These are phyloP conservation scores for Sporobolomyces phaffii DNA, from an alignment of 768 basidiomycete genomes.

Conservation along the genomic window DNA sequence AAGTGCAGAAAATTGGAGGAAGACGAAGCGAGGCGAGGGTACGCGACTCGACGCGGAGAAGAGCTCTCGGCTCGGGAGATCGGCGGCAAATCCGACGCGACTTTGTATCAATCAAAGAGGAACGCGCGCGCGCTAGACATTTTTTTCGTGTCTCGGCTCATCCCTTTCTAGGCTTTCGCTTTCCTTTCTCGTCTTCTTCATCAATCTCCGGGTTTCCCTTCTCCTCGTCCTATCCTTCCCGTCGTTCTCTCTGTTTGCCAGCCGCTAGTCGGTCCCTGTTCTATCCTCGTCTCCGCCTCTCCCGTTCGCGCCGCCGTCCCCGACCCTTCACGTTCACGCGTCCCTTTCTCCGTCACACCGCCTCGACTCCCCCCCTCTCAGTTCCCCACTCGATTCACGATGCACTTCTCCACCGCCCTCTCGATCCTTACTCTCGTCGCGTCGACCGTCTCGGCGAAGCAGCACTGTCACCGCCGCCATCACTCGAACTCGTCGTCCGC, in stretches of 20 bases:
- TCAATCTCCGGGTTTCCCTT: background rate
- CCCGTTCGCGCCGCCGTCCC: background rate
- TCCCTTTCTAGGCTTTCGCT: no score
- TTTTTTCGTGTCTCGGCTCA: background rate
- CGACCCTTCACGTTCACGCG: background rate
- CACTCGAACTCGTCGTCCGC: slow-evolving; percentile 7
- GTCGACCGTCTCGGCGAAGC: slow-evolving; percentile 2
- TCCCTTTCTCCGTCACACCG: background rate
- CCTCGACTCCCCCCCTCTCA: background rate
- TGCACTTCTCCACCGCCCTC: slow-evolving; percentile 22
- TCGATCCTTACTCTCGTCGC: slow-evolving; percentile 10
- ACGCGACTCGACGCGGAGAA: background rate
- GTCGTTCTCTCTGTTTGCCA: background rate
- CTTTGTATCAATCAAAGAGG: no score
- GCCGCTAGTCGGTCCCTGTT: slow-evolving; percentile 17
- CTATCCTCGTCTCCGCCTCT: background rate
- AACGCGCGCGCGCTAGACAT: no score
- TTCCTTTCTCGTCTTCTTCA: slow-evolving; percentile 8
- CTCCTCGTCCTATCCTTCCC: background rate
- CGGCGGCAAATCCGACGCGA: no score
- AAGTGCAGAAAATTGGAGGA: no score
- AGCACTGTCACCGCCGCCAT: slow-evolving; percentile 25
- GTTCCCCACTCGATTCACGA: background rate
- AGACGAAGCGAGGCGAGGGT: no score
- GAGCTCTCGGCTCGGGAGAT: no score